A percentile compares a stretch with the other conserved stretches of the same genome.
These are phyloP conservation scores for Sugiyamaella neomexicana DNA, from an alignment of 1,139 yeast genomes.

Conservation along the genomic window DNA sequence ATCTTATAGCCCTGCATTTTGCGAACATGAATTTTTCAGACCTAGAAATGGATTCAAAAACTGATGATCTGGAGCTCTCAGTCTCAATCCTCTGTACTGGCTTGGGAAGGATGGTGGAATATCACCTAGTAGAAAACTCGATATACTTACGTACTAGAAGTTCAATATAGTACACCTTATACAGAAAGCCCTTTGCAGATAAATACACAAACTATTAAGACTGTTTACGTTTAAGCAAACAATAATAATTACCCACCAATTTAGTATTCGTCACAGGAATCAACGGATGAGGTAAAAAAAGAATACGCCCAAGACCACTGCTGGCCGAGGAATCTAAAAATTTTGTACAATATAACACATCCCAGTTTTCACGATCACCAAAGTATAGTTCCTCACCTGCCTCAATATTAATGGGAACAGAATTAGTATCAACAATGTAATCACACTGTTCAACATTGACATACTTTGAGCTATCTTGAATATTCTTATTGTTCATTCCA, in stretches of 20 bases:
- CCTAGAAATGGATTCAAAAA: too few species aligned
- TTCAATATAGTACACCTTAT: too few species aligned
- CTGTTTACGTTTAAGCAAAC: constrained; percentile 28
- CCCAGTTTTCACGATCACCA: constrained; percentile 37
- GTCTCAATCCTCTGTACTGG: constrained; percentile 45
- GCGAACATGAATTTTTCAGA: background rate
- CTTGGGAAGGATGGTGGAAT: constrained; percentile 32
- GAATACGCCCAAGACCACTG: constrained; percentile 44
- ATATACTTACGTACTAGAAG: background rate
- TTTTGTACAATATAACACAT: constrained; percentile 37
- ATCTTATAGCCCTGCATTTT: background rate
- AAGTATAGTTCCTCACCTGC: constrained; percentile 31
- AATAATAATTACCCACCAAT: constrained; percentile 36
- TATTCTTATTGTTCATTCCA: constrained; percentile 73
- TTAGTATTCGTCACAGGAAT: constrained; percentile 27
- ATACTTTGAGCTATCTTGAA: constrained; percentile 41
- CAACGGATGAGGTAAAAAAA: constrained; percentile 40
- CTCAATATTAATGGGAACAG: constrained; percentile 32
- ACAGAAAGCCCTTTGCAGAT: too few species aligned
- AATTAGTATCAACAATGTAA: constrained; percentile 40
- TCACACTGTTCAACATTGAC: constrained; percentile 36
- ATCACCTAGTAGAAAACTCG: too few species aligned
- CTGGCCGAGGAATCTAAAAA: constrained; percentile 44
- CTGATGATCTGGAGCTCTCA: constrained; percentile 2
- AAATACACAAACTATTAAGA: background rate